These are phyloP conservation scores for Gautieria morchelliformis DNA, from an alignment of 768 basidiomycete genomes.

Conservation along the genomic window DNA sequence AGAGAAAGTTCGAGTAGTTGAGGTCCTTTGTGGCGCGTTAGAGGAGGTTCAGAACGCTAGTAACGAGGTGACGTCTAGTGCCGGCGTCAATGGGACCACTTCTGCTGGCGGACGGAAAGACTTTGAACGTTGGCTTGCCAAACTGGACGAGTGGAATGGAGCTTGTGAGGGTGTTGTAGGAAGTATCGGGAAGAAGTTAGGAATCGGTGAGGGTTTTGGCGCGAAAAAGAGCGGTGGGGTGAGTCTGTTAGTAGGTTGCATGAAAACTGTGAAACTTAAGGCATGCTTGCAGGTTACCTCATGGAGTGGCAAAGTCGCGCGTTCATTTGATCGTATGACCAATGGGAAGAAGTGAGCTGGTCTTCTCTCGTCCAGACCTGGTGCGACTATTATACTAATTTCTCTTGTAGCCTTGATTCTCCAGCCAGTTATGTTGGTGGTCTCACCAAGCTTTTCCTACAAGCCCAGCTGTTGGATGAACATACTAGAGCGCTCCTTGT, in stretches of 20 bases:
- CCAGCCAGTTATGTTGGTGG: constrained; percentile 76
- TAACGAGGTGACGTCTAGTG: constrained; percentile 63
- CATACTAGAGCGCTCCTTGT: constrained; percentile 66
- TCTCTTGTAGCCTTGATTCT: constrained; percentile 65
- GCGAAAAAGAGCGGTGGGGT: constrained; percentile 65
- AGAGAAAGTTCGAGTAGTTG: constrained; percentile 81
- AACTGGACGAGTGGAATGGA: constrained; percentile 70
- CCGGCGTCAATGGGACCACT: constrained; percentile 17
- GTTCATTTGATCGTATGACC: constrained; percentile 74
- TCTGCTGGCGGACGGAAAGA: constrained; percentile 69
- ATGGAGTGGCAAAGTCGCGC: constrained; percentile 66
- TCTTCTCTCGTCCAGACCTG: not conserved
- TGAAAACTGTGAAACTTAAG: not conserved
- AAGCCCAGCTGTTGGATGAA: constrained; percentile 77
- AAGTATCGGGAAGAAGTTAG: constrained; percentile 80
- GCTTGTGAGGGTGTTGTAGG: constrained; percentile 74
- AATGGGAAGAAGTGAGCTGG: constrained; percentile 76
- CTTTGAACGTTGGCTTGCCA: constrained; percentile 67
- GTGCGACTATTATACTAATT: not conserved
- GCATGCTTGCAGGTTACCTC: constrained; percentile 33
- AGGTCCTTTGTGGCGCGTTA: constrained; percentile 66
- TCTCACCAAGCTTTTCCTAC: constrained; percentile 60
- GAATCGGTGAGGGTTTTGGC: constrained; percentile 81
- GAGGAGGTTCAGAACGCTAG: constrained; percentile 69
- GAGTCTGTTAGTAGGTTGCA: constrained; percentile 15